These are phyloP conservation scores for Tolypocladium album DNA, from an alignment of 2,329 filamentous ascomycete species.

Conservation along the genomic window DNA sequence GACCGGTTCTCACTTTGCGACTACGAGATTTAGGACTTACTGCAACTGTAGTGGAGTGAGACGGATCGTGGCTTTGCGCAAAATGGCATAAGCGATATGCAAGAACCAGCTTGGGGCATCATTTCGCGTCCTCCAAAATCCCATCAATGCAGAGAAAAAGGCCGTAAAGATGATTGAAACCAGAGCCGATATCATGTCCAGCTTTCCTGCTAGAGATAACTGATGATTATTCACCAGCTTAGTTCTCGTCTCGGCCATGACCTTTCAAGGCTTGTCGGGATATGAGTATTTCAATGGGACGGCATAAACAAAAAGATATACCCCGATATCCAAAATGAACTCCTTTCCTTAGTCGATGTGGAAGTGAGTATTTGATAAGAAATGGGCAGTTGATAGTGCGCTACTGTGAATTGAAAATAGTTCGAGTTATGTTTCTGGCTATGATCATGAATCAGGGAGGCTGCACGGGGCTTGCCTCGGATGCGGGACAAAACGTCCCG, in stretches of 20 bases:
- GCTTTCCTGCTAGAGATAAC: constrained; percentile 5
- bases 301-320: too few species aligned
- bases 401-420: background rate
- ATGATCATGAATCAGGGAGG: background rate
- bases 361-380: background rate
- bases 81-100: constrained; percentile 10
- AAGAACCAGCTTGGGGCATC: constrained; percentile 10
- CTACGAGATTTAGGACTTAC: background rate
- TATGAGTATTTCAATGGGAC: background rate
- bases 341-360: background rate
- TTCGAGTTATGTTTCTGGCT: background rate
- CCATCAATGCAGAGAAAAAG: background rate
- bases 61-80: constrained; percentile 8
- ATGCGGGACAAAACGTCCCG: background rate
- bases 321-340: background rate
- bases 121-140: background rate
- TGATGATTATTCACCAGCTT: background rate
- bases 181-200: constrained; percentile 9
- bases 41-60: constrained; percentile 9
- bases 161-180: constrained; percentile 2
- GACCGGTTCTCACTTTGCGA: background rate
- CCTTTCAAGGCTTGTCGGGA: too few species aligned
- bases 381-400: background rate
- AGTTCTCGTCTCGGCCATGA: background rate
- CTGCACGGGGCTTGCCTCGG: background rate